Evolutionary conservation across 768 basidiomycete genomes (phyloP).

Genomic region (Krasilnikovozyma curviuscula): DNA sequence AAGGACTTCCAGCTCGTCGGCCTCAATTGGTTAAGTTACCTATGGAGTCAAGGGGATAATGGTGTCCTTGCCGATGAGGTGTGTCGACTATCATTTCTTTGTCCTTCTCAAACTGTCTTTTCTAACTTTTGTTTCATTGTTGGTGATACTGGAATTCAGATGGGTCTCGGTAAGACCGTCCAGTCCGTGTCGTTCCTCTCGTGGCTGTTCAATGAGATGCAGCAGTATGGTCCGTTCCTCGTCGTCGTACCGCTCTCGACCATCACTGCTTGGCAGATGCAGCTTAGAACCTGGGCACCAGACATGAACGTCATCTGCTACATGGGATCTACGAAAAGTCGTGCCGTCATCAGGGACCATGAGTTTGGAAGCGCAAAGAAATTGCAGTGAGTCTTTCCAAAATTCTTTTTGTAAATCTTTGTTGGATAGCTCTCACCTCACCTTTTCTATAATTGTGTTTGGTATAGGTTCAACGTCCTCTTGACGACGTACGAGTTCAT

Average conservation of each 20-base stretch:
- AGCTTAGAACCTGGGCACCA: constrained; percentile 87
- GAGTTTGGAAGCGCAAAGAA: constrained; percentile 80
- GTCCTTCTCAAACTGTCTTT: not conserved
- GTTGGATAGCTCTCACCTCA: no score
- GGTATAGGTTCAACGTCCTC: constrained; percentile 95
- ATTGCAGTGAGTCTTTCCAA: no score
- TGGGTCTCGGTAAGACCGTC: constrained; percentile 96
- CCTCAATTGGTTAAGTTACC: constrained; percentile 93
- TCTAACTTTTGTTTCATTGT: not conserved
- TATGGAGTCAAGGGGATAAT: constrained; percentile 87
- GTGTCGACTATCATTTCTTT: constrained; percentile 2
- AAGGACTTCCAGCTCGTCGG: constrained; percentile 98
- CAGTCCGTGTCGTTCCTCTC: constrained; percentile 91
- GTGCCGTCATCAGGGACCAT: constrained; percentile 74
- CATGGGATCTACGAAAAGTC: constrained; percentile 68
- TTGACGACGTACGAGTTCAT: constrained; percentile 94
- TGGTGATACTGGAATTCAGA: constrained; percentile 27
- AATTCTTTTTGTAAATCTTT: no score
- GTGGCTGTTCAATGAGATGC: constrained; percentile 75
- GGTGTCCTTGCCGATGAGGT: constrained; percentile 89
- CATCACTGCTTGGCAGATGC: constrained; percentile 92
- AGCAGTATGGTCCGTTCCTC: constrained; percentile 90
- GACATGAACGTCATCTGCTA: constrained; percentile 93
- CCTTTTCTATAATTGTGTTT: no score
- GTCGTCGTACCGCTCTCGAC: constrained; percentile 96